Base-by-base conservation (phyloP, 805 yeast genomes). In the Yarrowia hollandica region DNA sequence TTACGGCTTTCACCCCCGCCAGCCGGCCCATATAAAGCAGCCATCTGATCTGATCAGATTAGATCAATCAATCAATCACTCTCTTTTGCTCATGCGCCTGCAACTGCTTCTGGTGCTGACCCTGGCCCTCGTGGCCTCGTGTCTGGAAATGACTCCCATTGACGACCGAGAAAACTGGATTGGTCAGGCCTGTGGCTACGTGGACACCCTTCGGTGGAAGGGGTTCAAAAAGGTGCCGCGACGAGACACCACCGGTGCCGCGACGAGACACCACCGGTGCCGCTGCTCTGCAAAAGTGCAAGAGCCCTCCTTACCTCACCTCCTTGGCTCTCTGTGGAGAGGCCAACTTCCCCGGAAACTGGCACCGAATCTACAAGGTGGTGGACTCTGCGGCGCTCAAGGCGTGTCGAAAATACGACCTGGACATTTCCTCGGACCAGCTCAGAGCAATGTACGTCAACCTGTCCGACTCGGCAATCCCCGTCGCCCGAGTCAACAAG, bases 161-260 rank as follows among this genome's bases (percentile, higher is more conserved):
- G 34, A 44, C 52, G 35, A 44, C 34, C 11, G 25, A 44, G 52
- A 44, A 30, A 10, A 28, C 52, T 44, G 52, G 52, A 18, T 44
- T 4, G 52, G 52, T 9, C 52, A 44, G 12, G 52, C 35, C 8
- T 44, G 52, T 10, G 52, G 19, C 8, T 44, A 44, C 25, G 10
- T 44, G 8, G 52, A 44, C 26, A 18, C 34, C 8, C 35, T 44
- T 6, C 25, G 35, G 9, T 44, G 52, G 52, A 19, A 16, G 1
- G 52, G 52, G 6, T 44, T 44, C 52, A 44, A 44, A 5, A 18
- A 10, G 10, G 34, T 44, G 16, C 52, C 52, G 10, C n/a, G 52
- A 18, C 19, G 7, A 2, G 52, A 44, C 23, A 28, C 25, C 5
- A 18, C 52, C 1, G 52, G 52, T 8, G 52, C 35, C 4, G 52